phyloP scores from a whole-genome alignment of 1,139 yeast species.

The Nakaseomyces uthaithaninus region DNA sequence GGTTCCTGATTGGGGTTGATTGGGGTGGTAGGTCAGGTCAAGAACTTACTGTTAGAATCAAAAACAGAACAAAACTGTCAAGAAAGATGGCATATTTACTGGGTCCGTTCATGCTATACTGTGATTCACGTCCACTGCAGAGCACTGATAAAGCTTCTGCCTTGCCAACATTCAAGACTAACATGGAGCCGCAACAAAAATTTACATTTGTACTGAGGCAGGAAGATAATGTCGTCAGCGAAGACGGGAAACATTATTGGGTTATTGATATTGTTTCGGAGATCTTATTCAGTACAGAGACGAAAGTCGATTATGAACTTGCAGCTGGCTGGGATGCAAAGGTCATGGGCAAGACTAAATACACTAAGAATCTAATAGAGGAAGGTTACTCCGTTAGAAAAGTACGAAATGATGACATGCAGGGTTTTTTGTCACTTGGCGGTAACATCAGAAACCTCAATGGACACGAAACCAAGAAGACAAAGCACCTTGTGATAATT shows the following conservation, averaged over 20 bases:
- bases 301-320: constrained; percentile 65
- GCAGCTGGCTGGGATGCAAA: constrained; percentile 44
- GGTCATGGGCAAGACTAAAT: neutral
- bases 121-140: constrained; percentile 59
- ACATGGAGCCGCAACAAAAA: constrained; percentile 62
- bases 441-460: constrained; percentile 11
- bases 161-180: constrained; percentile 72
- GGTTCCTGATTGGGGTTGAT: constrained; percentile 39
- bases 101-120: constrained; percentile 86
- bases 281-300: constrained; percentile 62
- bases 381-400: constrained; percentile 39
- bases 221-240: neutral
- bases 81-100: constrained; percentile 80
- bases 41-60: constrained; percentile 33
- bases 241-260: constrained; percentile 49
- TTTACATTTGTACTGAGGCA: constrained; percentile 22
- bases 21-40: neutral
- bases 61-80: constrained; percentile 66
- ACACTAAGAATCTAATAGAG: neutral
- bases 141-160: constrained; percentile 57
- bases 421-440: constrained; percentile 35
- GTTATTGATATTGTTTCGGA: constrained; percentile 80
- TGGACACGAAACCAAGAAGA: neutral
- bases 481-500: constrained; percentile 31
- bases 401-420: constrained; percentile 60